Base-by-base conservation (phyloP, 768 basidiomycete species). In the Naematelia aurantialba region DNA sequence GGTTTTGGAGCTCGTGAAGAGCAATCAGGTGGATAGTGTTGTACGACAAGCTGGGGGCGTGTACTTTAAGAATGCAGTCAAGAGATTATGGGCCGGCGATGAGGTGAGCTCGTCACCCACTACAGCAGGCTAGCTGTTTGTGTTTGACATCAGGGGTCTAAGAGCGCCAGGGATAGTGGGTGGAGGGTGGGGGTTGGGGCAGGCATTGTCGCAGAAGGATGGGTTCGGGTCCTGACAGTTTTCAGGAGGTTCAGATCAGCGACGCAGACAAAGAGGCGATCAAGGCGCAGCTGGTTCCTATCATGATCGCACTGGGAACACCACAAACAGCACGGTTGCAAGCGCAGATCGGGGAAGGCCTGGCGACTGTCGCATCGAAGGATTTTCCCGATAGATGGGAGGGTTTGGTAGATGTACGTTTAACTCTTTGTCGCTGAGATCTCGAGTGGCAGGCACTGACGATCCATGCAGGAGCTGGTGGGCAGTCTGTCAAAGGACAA, bases 371-470 rank as follows among this genome's bases (percentile, higher is more conserved):
- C 72, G 93, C 96, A 13, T 85, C 87, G 65, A 81, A 86, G 24
- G 96, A 99, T 79, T 99, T 98, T 74, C 96, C 96, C 10, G 77
- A 80, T 14, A 83, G 84, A 65, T 99, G 96, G 96, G 82, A 84
- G 17, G 85, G 88, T 78, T 83, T 98, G 60, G 86, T 96, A 68
- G 88, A 91, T 79, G 93, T 96, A 76, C 74, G 91, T 82, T 0
- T 26, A 31, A 34, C 42, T 30, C 3, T 17, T 14, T 22, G 5
- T 24, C 44, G 25, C 25, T 21, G 39, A 47, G 22, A 21, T 24
- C 34, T 39, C 34, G 17, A 8, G 8, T 8, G 31, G 10, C 10
- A 47, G 12, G 26, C 25, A 44, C 55, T 56, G 49, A 51, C 52
- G 17, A 34, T 39, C 25, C 10, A 21, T 22, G 26, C 30, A 96